phyloP scores from a whole-genome alignment of 805 yeast genomes.

The Lipomyces sp. region DNA sequence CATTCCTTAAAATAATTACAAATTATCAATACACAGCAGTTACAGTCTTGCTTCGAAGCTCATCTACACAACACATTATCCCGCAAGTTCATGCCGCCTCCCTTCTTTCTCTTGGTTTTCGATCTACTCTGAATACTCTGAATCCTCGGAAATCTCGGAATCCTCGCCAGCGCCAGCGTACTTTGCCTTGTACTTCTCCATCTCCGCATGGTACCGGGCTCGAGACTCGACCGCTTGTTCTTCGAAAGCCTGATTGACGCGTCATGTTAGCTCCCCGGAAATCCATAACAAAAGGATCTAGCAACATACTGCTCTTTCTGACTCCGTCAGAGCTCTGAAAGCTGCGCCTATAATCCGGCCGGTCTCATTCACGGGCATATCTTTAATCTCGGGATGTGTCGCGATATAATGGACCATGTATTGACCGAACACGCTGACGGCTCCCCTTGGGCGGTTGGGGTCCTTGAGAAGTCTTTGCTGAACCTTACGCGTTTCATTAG shows the following conservation, averaged over 20 bases:
- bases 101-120: no score
- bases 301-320: conserved; percentile 2
- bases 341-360: not conserved
- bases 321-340: not conserved
- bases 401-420: conserved; percentile 3
- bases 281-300: not conserved
- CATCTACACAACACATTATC: no score
- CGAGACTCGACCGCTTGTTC: not conserved
- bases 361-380: conserved; percentile 5
- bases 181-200: conserved; percentile 1
- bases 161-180: no score
- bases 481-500: conserved; percentile 1
- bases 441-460: conserved; percentile 14
- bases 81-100: no score
- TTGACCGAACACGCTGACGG: conserved; percentile 1
- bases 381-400: not conserved
- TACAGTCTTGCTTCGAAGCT: no score
- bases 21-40: no score
- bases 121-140: not conserved
- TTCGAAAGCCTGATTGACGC: conserved; percentile 1
- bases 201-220: not conserved
- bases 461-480: conserved; percentile 7
- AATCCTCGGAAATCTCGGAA: no score
- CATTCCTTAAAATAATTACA: no score
- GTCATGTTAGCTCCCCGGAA: not conserved